These are phyloP conservation scores for Thinopyrum obtusiflorum DNA, from an alignment of 202 grass and related monocot genomes.

Conservation along the genomic window DNA sequence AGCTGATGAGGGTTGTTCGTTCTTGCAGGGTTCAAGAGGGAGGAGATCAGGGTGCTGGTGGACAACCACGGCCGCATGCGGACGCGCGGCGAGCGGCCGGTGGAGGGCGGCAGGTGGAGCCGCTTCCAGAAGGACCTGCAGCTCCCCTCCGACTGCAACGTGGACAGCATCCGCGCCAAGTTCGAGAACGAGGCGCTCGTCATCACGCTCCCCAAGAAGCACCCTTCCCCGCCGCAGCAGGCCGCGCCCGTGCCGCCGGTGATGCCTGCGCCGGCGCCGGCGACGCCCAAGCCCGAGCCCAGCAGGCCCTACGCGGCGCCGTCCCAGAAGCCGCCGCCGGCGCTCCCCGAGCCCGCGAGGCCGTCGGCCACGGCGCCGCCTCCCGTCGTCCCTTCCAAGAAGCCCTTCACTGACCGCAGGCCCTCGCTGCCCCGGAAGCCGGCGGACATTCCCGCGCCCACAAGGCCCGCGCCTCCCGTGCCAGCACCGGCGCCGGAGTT, in stretches of 20 bases:
- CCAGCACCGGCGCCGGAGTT: constrained; percentile 6
- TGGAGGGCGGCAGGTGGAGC: constrained; percentile 42
- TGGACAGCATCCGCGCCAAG: constrained; percentile 58
- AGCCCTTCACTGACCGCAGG: neutral
- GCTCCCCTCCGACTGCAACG: constrained; percentile 46
- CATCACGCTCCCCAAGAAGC: constrained; percentile 62
- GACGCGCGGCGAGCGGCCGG: constrained; percentile 30
- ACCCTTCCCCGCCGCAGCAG: neutral
- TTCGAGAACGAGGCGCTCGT: constrained; percentile 60
- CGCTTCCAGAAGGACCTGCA: constrained; percentile 60
- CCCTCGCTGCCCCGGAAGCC: neutral
- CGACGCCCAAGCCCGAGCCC: neutral
- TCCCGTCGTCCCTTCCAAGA: neutral
- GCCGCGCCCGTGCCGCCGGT: neutral
- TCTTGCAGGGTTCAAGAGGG: constrained; percentile 59
- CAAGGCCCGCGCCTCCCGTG: neutral
- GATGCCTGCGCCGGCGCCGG: neutral
- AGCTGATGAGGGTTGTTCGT: no score
- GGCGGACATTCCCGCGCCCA: neutral
- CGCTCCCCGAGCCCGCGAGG: neutral
- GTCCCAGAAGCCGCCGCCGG: neutral
- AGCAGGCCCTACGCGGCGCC: neutral
- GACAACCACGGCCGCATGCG: constrained; percentile 61
- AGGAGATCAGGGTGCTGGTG: constrained; percentile 60
- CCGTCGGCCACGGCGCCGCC: neutral